Conservation (phyloP, 1,139 yeast genomes). For the Kodamaea sp. region DNA sequence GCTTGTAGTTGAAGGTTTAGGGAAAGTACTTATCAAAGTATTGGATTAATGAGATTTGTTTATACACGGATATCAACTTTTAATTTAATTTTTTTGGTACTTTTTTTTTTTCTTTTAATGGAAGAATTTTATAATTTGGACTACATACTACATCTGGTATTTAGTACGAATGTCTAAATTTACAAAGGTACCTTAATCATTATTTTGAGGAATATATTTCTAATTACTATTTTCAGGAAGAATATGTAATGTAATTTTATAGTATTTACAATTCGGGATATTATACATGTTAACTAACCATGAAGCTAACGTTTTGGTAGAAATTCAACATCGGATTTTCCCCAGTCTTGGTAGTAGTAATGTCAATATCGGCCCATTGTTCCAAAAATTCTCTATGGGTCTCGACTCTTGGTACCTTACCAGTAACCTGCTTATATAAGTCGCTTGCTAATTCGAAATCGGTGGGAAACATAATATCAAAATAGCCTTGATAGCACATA, state of each 20-base stretch:
- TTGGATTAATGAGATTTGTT: slow-evolving; percentile 2
- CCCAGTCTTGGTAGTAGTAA: slow-evolving; percentile 69
- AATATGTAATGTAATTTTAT: no score
- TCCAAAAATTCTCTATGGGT: slow-evolving; percentile 63
- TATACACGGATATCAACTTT: no score
- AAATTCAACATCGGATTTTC: slow-evolving; percentile 87
- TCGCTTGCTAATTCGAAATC: slow-evolving; percentile 64
- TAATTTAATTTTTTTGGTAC: no score
- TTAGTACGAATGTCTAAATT: no score
- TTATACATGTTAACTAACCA: slow-evolving; percentile 40
- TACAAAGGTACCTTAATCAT: no score
- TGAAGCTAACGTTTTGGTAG: slow-evolving; percentile 73
- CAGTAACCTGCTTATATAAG: slow-evolving; percentile 62
- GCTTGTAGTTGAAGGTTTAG: slow-evolving; percentile 28
- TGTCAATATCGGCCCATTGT: slow-evolving; percentile 68
- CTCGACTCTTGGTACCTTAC: slow-evolving; percentile 53
- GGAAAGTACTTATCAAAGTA: slow-evolving; percentile 18
- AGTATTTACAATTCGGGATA: no score
- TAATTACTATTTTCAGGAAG: no score
- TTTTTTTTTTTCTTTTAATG: no score
- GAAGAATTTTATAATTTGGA: no score
- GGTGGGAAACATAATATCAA: slow-evolving; percentile 86
- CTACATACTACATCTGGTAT: no score
- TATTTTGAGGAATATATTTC: no score
- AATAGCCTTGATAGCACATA: slow-evolving; percentile 80